Evolutionary conservation across 306 rosid species (phyloP), one percentile per base, ranked within the genome.

Genomic region (Alnus glutinosa): DNA sequence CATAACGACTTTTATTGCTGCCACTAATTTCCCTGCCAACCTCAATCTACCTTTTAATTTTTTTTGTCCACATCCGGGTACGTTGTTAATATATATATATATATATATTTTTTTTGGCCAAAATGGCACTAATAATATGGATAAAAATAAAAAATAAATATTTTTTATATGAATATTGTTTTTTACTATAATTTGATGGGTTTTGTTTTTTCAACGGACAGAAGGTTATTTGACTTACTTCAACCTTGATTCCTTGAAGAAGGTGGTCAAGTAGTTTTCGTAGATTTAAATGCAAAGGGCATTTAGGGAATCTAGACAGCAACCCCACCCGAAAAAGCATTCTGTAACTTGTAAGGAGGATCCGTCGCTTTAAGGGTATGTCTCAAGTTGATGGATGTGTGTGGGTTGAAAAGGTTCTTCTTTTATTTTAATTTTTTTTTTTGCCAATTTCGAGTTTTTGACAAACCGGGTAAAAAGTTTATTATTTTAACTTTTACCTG

Each of bases 211-310:
- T 42, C 46, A 5, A 42, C 46, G 64, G 64, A 58, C 36, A 58
- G 12, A 58, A 58, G 64, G 64, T 9, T 19, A 23, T 23, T n/a
- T 58, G 46, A 42, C 7, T 42, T 42, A 42, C 46, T 42, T 42
- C 34, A 2, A 19, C 12, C 23, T 19, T n/a, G n/a, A n/a, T n/a
- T n/a, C n/a, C n/a, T n/a, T 58, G 34, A 58, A 58, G 14, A 58
- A 9, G 34, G 23, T 58, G 64, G 64, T n/a, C 64, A 58, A 58
- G 64, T 58, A n/a, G 64, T 58, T 58, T 23, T 58, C 64, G 34
- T 10, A 4, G 34, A 23, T 19, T 58, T 58, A 58, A 58, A 58
- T 58, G 64, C 64, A 58, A 58, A 58, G 64, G 64, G 64, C 34
- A 19, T 8, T 58, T 2, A 0, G 6, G 64, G 64, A 19, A 58